Base-by-base conservation (phyloP, 306 rosid species). In the Canavalia ensiformis region DNA sequence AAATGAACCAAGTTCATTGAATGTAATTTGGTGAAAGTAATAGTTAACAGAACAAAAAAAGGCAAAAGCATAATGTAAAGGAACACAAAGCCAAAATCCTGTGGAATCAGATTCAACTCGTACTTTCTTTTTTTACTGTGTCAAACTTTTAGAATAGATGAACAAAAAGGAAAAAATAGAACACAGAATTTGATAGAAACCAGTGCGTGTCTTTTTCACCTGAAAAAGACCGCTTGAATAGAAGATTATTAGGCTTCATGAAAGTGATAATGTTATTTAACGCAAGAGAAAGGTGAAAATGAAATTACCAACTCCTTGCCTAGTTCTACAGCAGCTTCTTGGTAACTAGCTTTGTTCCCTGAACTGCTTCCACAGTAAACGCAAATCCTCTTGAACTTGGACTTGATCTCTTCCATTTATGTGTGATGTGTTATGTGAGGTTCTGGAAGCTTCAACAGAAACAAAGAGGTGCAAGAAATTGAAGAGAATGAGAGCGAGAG, bases 321-420 rank as follows among this genome's bases (percentile, higher is more conserved):
- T 3, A 95, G 97, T 58, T 95, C 92, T 10, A 92, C 91, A 37
- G 99, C 99, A 76, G 99, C 98, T 85, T 94, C 94, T 80, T 92
- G 97, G 86, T 95, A 95, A 76, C 89, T 92, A 45, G 97, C 78
- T 88, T 95, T 95, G 90, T 92, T 95, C 10, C 99, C 99, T 1
- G 99, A 90, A 80, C 97, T 93, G 90, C 99, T 95, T 29, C 99
- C 99, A 87, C 99, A 95, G 75, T 91, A 95, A 6, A 95, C 99
- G 82, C 99, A 93, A 81, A 95, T 93, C 80, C 98, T 88, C 85
- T 87, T 86, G 88, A 95, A 95, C 90, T 85, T 95, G 7, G 99
- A 93, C 80, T 89, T 86, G 29, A 84, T 85, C 62, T 88, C 97
- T 88, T 91, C 99, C 98, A 93, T 94, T 57, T 45, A 2, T 8